These are phyloP conservation scores for Pleoardoris graminearum DNA, from an alignment of 2,329 filamentous ascomycete species.

Conservation along the genomic window DNA sequence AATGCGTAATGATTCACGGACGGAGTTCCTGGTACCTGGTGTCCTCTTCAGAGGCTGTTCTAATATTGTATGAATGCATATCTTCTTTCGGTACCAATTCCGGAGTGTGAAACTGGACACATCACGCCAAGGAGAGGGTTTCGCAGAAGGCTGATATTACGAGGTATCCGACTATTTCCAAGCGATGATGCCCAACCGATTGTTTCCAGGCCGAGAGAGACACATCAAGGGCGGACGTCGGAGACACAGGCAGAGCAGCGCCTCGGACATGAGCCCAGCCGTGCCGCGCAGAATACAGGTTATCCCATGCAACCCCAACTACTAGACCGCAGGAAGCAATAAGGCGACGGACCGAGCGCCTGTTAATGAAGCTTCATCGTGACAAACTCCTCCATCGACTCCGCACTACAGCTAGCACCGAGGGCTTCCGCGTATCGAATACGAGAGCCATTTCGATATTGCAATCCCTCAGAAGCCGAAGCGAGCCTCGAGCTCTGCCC, in stretches of 20 bases:
- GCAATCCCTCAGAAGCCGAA: background rate
- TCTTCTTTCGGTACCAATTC: background rate
- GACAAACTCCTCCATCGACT: too few relatives aligned
- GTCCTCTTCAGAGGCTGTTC: background rate
- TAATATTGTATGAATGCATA: background rate
- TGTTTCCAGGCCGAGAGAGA: background rate
- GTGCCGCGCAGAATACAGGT: too few relatives aligned
- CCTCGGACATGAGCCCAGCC: background rate
- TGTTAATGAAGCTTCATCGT: too few relatives aligned
- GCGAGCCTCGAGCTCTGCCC: constrained; percentile 20
- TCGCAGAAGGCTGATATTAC: background rate
- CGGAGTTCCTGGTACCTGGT: constrained; percentile 1
- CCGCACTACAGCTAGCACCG: background rate
- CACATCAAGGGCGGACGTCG: background rate
- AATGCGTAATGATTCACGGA: constrained; percentile 6
- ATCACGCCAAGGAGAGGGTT: background rate
- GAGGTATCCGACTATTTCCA: background rate
- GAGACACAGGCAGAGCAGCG: background rate
- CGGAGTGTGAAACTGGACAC: background rate
- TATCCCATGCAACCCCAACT: background rate
- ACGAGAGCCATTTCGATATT: background rate
- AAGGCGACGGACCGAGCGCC: background rate
- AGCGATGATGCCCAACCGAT: background rate
- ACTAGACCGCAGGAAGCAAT: background rate
- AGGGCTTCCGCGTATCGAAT: background rate